Evolutionary conservation across 306 rosid species (phyloP).

Genomic region (Fagus sylvatica): DNA sequence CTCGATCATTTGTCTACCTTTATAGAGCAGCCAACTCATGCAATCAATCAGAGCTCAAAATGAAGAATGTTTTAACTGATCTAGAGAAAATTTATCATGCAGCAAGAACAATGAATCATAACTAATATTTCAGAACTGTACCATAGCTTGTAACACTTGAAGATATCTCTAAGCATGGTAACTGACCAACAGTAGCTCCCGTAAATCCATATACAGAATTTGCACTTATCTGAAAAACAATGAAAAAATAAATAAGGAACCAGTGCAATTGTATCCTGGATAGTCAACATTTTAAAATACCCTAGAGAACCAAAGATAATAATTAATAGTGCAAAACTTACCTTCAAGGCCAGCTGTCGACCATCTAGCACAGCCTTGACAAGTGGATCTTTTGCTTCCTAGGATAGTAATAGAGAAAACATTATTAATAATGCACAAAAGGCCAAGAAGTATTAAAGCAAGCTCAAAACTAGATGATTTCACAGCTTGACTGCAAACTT

Average conservation of each 20-base stretch:
- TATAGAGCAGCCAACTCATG: conserved; percentile 32
- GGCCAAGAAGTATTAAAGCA: conserved; percentile 10
- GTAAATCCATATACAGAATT: conserved; percentile 98
- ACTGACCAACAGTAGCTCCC: conserved; percentile 93
- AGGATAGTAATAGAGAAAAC: conserved; percentile 16
- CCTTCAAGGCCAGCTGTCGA: conserved; percentile 90
- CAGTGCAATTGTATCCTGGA: conserved; percentile 3
- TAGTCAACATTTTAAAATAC: conserved; percentile 2
- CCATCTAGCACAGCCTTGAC: conserved; percentile 98
- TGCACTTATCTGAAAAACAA: conserved; percentile 78
- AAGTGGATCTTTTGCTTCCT: conserved; percentile 95
- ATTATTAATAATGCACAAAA: conserved; percentile 22
- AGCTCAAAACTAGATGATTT: conserved; percentile 15
- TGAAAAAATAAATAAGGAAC: conserved; percentile 6
- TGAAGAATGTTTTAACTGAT: conserved; percentile 18
- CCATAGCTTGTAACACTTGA: conserved; percentile 99
- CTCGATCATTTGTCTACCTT: conserved; percentile 98
- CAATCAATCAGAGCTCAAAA: conserved; percentile 27
- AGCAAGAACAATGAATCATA: background rate
- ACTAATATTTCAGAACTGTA: conserved; percentile 35
- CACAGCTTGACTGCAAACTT: conserved; percentile 12
- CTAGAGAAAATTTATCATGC: background rate
- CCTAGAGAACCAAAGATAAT: conserved; percentile 6
- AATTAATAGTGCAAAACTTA: conserved; percentile 32
- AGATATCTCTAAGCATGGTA: conserved; percentile 94